Percentiles rank a stretch among this genome's conserved stretches.
Conservation (phyloP, 805 yeast species). For the Ogataea thermomethanolica region DNA sequence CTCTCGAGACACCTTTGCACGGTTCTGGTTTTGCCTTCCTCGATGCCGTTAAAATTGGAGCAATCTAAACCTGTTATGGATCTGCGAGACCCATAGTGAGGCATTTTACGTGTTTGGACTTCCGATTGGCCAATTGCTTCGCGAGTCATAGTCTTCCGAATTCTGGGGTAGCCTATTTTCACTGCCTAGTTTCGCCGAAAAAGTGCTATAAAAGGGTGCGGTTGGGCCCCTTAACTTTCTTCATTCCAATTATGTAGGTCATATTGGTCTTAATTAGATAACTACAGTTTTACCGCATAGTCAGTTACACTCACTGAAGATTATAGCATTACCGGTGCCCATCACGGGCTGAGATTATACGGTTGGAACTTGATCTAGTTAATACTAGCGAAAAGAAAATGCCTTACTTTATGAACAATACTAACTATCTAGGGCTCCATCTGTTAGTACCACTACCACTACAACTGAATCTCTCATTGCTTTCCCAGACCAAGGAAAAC, state of each 20-base stretch:
- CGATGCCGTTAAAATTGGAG: no score
- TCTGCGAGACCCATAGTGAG: no score
- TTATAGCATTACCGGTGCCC: slow-evolving; percentile 29
- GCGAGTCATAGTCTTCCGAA: neutral
- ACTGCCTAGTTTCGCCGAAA: neutral
- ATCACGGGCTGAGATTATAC: slow-evolving; percentile 38
- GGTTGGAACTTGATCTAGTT: slow-evolving; percentile 43
- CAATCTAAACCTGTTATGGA: no score
- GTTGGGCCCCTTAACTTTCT: neutral
- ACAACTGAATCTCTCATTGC: neutral
- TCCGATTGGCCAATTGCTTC: no score
- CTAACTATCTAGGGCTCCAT: slow-evolving; percentile 24
- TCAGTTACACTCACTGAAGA: slow-evolving; percentile 9
- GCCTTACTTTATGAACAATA: slow-evolving; percentile 21
- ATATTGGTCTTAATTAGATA: slow-evolving; percentile 5
- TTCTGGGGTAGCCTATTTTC: neutral
- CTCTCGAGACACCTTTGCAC: slow-evolving; percentile 4
- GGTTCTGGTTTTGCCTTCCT: neutral
- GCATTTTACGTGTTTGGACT: no score
- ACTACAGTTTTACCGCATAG: slow-evolving; percentile 12
- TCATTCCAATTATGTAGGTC: slow-evolving; percentile 8
- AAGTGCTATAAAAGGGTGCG: slow-evolving; percentile 1
- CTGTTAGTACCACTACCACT: slow-evolving; percentile 15
- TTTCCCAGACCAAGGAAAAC: slow-evolving; percentile 2
- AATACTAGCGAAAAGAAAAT: slow-evolving; percentile 42